phyloP scores from a whole-genome alignment of 305 asterid species.

The Fraxinus paxiana region DNA sequence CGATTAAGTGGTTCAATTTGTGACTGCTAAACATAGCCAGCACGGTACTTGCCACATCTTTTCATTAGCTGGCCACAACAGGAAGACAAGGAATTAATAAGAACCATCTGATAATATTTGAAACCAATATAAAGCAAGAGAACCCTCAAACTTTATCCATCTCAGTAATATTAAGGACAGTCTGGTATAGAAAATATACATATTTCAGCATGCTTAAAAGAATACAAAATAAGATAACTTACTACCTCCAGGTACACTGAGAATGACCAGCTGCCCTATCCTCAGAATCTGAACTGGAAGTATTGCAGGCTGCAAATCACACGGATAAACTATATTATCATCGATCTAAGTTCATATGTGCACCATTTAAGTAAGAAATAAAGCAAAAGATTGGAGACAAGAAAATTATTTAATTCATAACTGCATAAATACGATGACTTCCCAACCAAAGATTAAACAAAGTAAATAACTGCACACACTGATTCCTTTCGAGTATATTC shows the following conservation, averaged over 20 bases:
- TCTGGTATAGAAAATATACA: neutral
- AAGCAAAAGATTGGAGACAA: neutral
- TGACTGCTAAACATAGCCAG: neutral
- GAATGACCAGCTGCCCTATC: slow-evolving; percentile 90
- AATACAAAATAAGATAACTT: slow-evolving; percentile 11
- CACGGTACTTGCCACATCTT: neutral
- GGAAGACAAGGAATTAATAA: neutral
- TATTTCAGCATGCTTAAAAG: slow-evolving; percentile 13
- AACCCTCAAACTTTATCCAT: neutral
- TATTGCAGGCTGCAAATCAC: slow-evolving; percentile 69
- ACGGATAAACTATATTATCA: slow-evolving; percentile 13
- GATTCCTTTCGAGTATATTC: neutral
- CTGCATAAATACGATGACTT: neutral
- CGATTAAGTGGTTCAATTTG: neutral
- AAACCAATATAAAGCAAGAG: neutral
- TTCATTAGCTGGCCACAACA: neutral
- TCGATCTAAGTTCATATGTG: neutral
- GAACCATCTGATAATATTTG: neutral
- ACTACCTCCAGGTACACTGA: slow-evolving; percentile 93
- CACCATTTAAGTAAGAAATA: neutral
- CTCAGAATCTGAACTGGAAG: slow-evolving; percentile 90
- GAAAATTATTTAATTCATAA: neutral
- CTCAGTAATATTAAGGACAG: neutral
- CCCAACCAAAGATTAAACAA: neutral
- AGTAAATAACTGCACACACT: neutral